A percentile compares a stretch with the other conserved stretches of the same genome.
These are phyloP conservation scores for Zygotorulaspora chibaensis DNA, from an alignment of 805 yeast species.

Conservation along the genomic window DNA sequence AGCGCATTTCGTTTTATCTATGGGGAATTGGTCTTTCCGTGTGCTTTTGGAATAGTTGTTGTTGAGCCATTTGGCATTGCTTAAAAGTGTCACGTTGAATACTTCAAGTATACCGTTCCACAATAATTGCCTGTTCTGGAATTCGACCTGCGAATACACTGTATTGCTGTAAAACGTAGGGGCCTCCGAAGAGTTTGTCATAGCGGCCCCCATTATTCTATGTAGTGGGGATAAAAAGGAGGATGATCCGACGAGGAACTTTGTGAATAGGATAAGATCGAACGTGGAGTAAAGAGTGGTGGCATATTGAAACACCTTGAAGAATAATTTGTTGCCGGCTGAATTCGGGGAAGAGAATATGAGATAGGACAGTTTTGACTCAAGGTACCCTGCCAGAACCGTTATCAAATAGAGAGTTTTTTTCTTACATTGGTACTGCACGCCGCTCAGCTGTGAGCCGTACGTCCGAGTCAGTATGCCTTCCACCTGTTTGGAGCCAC, in stretches of 20 bases:
- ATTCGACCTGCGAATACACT: conserved; percentile 22
- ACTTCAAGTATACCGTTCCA: conserved; percentile 32
- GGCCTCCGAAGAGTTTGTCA: conserved; percentile 2
- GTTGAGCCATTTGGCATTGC: conserved; percentile 13
- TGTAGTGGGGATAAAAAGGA: conserved; percentile 20
- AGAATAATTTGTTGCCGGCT: neutral
- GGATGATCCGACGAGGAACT: conserved; percentile 2
- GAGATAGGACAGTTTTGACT: conserved; percentile 14
- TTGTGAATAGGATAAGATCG: conserved; percentile 6
- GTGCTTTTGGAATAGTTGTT: conserved; percentile 10
- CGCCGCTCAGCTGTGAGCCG: conserved; percentile 20
- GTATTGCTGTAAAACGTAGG: conserved; percentile 17
- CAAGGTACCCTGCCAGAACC: conserved; percentile 15
- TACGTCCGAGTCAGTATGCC: conserved; percentile 10
- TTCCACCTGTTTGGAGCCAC: conserved; percentile 13
- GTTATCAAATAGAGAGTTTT: conserved; percentile 16
- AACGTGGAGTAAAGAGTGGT: conserved; percentile 5
- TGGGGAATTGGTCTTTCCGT: neutral
- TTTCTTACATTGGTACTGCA: conserved; percentile 13
- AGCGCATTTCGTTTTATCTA: conserved; percentile 9
- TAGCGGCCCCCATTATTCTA: conserved; percentile 14
- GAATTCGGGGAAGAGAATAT: conserved; percentile 3
- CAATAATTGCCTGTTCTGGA: conserved; percentile 29
- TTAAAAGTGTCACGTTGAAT: conserved; percentile 20
- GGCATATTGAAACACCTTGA: neutral